Conservation (phyloP, 148 eudicot genomes). For the Tetragonia tetragonoides region DNA sequence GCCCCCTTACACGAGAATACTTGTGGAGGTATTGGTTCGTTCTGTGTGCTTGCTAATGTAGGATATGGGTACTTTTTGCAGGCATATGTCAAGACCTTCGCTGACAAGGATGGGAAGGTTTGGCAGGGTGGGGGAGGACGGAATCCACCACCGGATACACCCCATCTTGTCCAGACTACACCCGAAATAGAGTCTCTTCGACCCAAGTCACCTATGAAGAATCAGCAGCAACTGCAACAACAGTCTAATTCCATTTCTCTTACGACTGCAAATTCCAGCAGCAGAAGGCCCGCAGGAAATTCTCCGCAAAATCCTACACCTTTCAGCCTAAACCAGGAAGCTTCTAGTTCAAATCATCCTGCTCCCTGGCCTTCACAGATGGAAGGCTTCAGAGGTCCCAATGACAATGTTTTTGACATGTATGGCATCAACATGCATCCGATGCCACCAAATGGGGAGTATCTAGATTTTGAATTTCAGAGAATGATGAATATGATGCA, state of each 20-base stretch:
- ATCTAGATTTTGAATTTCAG: slow-evolving; percentile 50
- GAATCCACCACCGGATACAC: slow-evolving; percentile 95
- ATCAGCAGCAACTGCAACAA: slow-evolving; percentile 73
- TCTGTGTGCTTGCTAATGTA: background rate
- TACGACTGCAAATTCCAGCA: slow-evolving; percentile 48
- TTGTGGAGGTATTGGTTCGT: background rate
- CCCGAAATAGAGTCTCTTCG: slow-evolving; percentile 89
- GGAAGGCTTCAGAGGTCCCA: slow-evolving; percentile 49
- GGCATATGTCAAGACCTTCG: slow-evolving; percentile 70
- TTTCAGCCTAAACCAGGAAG: slow-evolving; percentile 50
- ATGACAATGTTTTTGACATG: slow-evolving; percentile 55
- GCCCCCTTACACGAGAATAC: background rate
- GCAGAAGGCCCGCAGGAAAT: slow-evolving; percentile 49
- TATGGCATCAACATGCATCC: slow-evolving; percentile 56
- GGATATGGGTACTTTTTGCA: slow-evolving; percentile 27
- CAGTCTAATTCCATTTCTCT: slow-evolving; percentile 71
- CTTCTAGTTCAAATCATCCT: slow-evolving; percentile 47
- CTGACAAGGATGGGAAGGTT: slow-evolving; percentile 89
- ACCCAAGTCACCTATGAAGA: slow-evolving; percentile 97
- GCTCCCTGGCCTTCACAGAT: slow-evolving; percentile 60
- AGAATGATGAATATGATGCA: slow-evolving; percentile 58
- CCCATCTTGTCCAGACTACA: slow-evolving; percentile 86
- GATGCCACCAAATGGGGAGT: slow-evolving; percentile 43
- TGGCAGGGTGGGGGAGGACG: slow-evolving; percentile 98
- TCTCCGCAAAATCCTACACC: slow-evolving; percentile 49